Evolutionary conservation across 768 basidiomycete species (phyloP), one percentile per base, ranked within the genome.

Genomic region (Amanita exitialis): DNA sequence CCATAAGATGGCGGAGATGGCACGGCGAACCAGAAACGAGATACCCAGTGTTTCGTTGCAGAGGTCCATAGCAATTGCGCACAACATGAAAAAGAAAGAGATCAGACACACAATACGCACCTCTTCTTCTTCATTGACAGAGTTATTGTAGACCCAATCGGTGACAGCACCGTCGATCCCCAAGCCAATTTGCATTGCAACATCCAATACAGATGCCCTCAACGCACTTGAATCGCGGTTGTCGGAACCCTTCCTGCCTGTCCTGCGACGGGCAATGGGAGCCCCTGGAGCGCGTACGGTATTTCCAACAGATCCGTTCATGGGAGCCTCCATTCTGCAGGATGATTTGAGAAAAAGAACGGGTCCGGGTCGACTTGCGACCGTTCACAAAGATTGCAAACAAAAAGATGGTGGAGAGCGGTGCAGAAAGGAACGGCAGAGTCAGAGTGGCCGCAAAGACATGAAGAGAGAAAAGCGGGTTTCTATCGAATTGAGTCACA

Each of bases 201-300:
- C 82, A 59, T 88, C 83, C 36, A 87, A 75, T 20, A 88, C 84
- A 13, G 84, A 86, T 1, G 86, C 84, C 13, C 86, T 76, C 16
- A 87, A 69, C 12, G 75, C 62, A 62, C 71, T 77, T 0, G 83
- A 83, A 58, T 80, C 71, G 36, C 82, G 77, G 21, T 36, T 50
- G 46, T 58, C 47, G 5, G 45, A 51, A 6, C 44, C 42, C 23
- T 51, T 44, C 23, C 50, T 21, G 20, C 13, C 21, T 10, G 44
- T 38, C 32, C 37, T 42, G 8, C 44, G 52, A 43, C 52, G 52
- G 2, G 37, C 45, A 18, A 43, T 47, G 18, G 46, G 45, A 20
- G 42, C 34, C 2, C 52, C 52, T 4, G 46, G 52, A n/a, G 45
- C 45, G 34, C 51, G 44, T 20, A 51, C 44, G 6, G 38, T 44